phyloP scores from a whole-genome alignment of 202 grass and related monocot species.

The Thinopyrum obtusiflorum region DNA sequence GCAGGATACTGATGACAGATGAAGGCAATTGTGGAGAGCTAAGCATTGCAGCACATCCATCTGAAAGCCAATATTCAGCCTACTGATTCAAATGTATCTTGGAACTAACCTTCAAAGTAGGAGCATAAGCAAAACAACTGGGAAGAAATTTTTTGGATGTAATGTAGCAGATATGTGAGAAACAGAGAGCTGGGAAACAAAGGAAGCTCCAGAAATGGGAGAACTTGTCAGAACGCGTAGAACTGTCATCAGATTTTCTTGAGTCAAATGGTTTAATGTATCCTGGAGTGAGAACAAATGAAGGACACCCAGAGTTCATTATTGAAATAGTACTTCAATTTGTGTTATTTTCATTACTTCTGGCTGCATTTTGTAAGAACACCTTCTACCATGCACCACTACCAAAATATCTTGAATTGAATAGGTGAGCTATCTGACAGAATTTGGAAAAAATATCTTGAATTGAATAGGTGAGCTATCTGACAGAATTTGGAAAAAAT shows the following conservation, averaged over 20 bases:
- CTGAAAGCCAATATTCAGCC: constrained; percentile 59
- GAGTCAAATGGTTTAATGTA: constrained; percentile 27
- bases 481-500: background rate
- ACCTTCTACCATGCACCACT: constrained; percentile 11
- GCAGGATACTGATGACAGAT: constrained; percentile 52
- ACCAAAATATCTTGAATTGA: constrained; percentile 12
- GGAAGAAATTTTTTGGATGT: constrained; percentile 27
- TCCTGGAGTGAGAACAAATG: background rate
- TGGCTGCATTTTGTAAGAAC: constrained; percentile 10
- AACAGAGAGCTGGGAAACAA: constrained; percentile 15
- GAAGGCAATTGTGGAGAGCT: constrained; percentile 56
- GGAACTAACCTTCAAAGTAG: constrained; percentile 43
- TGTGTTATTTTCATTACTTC: constrained; percentile 13
- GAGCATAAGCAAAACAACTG: constrained; percentile 25
- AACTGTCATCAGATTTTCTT: constrained; percentile 2
- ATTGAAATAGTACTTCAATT: constrained; percentile 21
- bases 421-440: constrained; percentile 3
- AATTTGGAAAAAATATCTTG: constrained; percentile 6
- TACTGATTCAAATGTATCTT: constrained; percentile 53
- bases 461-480: background rate
- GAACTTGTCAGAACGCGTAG: constrained; percentile 4
- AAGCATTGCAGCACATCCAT: constrained; percentile 50
- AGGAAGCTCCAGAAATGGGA: constrained; percentile 7
- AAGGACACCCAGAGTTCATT: constrained; percentile 18
- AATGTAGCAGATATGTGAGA: constrained; percentile 20